These are phyloP conservation scores for Leucaena leucocephala DNA, from an alignment of 306 rosid genomes.

Conservation along the genomic window DNA sequence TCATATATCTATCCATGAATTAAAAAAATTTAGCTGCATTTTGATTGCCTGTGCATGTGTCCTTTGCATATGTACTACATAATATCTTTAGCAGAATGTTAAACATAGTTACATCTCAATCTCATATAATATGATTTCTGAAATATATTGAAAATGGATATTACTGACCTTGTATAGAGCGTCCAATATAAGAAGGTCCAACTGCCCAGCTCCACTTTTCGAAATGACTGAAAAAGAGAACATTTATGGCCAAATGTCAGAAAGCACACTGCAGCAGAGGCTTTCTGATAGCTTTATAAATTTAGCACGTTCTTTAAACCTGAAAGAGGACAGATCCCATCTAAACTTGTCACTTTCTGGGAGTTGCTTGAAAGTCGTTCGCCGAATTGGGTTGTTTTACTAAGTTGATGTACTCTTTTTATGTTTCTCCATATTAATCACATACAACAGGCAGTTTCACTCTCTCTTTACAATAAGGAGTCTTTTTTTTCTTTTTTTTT, in stretches of 20 bases:
- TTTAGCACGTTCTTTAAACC: constrained; percentile 24
- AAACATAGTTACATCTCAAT: background rate
- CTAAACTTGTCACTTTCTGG: background rate
- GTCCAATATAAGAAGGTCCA: constrained; percentile 96
- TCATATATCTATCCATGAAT: background rate
- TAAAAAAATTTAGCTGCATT: constrained; percentile 3
- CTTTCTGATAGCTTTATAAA: constrained; percentile 11
- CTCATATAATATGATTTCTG: constrained; percentile 7
- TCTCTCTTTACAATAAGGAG: background rate
- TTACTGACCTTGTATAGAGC: constrained; percentile 73
- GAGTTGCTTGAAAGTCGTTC: background rate
- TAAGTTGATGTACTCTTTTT: background rate
- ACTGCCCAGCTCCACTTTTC: constrained; percentile 85
- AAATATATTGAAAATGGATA: constrained; percentile 25
- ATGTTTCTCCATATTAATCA: background rate
- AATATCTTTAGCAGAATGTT: constrained; percentile 20
- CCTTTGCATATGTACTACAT: background rate
- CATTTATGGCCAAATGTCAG: constrained; percentile 37
- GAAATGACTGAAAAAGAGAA: constrained; percentile 68
- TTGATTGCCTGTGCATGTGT: constrained; percentile 25
- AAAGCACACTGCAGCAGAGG: constrained; percentile 6
- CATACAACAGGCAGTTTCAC: background rate
- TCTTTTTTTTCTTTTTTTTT: background rate
- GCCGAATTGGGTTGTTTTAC: no score
- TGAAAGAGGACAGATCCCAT: background rate